These are phyloP conservation scores for Pythium folliculosum DNA, from an alignment of 352 stramenopile genomes.

Conservation along the genomic window DNA sequence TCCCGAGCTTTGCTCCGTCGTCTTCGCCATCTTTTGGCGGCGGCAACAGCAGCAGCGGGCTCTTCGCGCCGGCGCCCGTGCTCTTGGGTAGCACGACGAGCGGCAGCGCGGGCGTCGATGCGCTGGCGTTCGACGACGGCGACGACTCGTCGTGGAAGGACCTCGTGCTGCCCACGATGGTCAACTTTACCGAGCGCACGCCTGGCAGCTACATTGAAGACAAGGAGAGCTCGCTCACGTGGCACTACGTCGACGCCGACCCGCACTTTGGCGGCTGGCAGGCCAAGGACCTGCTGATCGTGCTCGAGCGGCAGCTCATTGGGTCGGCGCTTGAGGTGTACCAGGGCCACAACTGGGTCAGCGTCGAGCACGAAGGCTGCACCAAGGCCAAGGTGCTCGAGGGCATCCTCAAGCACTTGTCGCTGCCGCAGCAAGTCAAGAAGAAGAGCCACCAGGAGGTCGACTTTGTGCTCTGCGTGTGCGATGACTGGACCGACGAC, in stretches of 20 bases:
- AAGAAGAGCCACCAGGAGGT: conserved; percentile 69
- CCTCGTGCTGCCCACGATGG: conserved; percentile 72
- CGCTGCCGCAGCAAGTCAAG: conserved; percentile 66
- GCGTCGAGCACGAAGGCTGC: conserved; percentile 78
- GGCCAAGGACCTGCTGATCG: conserved; percentile 89
- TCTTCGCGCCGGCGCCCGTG: conserved; percentile 4
- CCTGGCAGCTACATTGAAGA: conserved; percentile 66
- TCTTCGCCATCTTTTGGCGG: too few relatives aligned
- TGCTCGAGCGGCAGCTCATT: conserved; percentile 84
- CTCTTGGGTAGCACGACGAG: background rate
- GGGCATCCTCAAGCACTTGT: conserved; percentile 73
- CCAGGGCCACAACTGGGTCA: conserved; percentile 81
- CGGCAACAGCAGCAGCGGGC: too few relatives aligned
- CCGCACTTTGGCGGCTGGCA: conserved; percentile 84
- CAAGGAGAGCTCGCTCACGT: conserved; percentile 65
- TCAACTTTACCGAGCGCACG: conserved; percentile 75
- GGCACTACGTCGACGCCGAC: conserved; percentile 74
- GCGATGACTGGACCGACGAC: conserved; percentile 87
- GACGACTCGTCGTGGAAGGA: conserved; percentile 69
- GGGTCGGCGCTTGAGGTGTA: conserved; percentile 87
- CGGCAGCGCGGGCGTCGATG: background rate
- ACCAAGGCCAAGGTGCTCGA: conserved; percentile 80
- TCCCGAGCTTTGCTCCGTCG: conserved; percentile 13
- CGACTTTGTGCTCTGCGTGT: conserved; percentile 89
- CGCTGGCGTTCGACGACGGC: conserved; percentile 31